Evolutionary conservation across 352 stramenopile species (phyloP).

Genomic region (Pythium dissimile): DNA sequence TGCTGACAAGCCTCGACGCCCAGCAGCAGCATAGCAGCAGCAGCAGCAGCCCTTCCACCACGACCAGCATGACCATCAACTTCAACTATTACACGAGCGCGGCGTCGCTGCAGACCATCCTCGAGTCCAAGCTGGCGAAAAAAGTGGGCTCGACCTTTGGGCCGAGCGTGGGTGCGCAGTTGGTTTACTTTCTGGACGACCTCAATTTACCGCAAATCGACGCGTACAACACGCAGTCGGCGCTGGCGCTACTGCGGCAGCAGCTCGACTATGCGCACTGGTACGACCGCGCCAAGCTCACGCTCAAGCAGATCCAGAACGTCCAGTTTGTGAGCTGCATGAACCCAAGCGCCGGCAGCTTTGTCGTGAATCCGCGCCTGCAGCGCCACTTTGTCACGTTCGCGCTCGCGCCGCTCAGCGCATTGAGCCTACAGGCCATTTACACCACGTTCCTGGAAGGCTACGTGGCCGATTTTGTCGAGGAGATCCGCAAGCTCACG

Average conservation of each 20-base stretch:
- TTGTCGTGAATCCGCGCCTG: constrained; percentile 91
- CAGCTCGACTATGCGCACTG: constrained; percentile 94
- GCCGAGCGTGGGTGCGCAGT: constrained; percentile 65
- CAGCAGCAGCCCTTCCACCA: constrained; percentile 36
- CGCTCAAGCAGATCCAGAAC: constrained; percentile 90
- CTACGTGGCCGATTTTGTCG: constrained; percentile 91
- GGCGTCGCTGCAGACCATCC: constrained; percentile 63
- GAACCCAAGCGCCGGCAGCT: constrained; percentile 93
- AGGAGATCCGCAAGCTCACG: constrained; percentile 89
- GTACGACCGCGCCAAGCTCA: constrained; percentile 93
- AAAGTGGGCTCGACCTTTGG: constrained; percentile 85
- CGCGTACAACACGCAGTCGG: constrained; percentile 92
- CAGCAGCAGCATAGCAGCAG: constrained; percentile 9
- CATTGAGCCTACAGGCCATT: constrained; percentile 89
- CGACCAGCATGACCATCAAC: constrained; percentile 69
- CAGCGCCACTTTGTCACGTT: constrained; percentile 96
- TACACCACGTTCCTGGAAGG: constrained; percentile 95
- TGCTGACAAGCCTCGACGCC: constrained; percentile 55
- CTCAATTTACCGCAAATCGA: constrained; percentile 95
- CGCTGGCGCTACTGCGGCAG: constrained; percentile 92
- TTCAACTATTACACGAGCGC: constrained; percentile 87
- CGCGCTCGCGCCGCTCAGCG: constrained; percentile 84
- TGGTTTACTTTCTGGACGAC: constrained; percentile 96
- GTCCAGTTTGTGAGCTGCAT: constrained; percentile 95
- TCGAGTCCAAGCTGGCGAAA: constrained; percentile 89